phyloP scores from a whole-genome alignment of 2,329 filamentous ascomycete species.

The Stromatinia cepivora region DNA sequence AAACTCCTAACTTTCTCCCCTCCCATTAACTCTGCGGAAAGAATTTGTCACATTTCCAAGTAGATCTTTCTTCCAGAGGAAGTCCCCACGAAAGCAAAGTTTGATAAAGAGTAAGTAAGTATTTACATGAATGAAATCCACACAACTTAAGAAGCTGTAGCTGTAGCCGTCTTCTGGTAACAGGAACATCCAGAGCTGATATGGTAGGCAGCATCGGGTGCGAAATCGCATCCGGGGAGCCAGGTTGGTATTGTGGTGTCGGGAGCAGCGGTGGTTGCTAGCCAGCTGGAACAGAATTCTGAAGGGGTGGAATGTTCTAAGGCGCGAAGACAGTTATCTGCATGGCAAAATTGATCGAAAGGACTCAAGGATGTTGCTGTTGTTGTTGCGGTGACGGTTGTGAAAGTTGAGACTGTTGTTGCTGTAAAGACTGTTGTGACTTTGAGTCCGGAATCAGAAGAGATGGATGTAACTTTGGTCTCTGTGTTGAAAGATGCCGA shows the following conservation, averaged over 20 bases:
- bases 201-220: not conserved
- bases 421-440: not conserved
- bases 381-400: not conserved
- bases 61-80: conserved; percentile 1
- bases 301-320: not conserved
- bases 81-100: not conserved
- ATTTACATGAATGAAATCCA: not conserved
- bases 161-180: not conserved
- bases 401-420: not conserved
- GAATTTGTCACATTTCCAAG: not conserved
- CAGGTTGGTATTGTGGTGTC: not conserved
- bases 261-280: not conserved
- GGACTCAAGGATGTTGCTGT: too few relatives aligned
- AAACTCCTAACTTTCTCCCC: too few relatives aligned
- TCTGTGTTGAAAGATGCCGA: not conserved
- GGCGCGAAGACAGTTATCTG: not conserved
- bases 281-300: conserved; percentile 1
- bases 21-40: not conserved
- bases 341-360: not conserved
- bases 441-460: not conserved
- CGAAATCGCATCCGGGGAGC: not conserved
- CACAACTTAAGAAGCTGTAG: not conserved
- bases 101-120: not conserved
- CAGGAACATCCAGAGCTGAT: conserved; percentile 14
- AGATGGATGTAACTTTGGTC: not conserved